Percentiles rank a stretch among this genome's conserved stretches.
Conservation (phyloP, 2,329 filamentous ascomycete genomes). For the Samsoniella hepiali region DNA sequence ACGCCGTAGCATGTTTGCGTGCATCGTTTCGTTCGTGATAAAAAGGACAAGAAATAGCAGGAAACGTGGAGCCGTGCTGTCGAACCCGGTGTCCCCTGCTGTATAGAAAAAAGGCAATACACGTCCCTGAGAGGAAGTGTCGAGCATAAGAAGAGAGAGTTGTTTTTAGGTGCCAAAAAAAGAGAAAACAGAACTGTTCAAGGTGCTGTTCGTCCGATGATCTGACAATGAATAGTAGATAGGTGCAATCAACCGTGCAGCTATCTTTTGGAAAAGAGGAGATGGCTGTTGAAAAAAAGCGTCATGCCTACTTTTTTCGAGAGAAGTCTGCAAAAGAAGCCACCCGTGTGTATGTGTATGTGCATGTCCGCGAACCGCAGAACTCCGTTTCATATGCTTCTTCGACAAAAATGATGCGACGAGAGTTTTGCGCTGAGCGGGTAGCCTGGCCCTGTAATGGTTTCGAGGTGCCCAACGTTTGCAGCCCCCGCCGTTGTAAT, state of each 20-base stretch:
- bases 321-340: not conserved
- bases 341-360: not conserved
- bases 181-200: not conserved
- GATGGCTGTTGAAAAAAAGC: not conserved
- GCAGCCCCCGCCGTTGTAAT: not conserved
- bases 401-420: no score
- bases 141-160: not conserved
- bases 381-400: not conserved
- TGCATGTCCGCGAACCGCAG: not conserved
- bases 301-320: not conserved
- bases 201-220: not conserved
- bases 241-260: not conserved
- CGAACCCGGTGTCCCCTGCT: not conserved
- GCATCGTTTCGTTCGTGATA: slow-evolving; percentile 15
- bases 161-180: not conserved
- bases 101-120: not conserved
- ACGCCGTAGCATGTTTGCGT: slow-evolving; percentile 15
- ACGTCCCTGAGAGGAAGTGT: not conserved
- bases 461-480: no score
- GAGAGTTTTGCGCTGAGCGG: no score
- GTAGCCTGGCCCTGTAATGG: no score
- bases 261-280: not conserved
- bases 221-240: not conserved
- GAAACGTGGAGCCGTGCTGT: slow-evolving; percentile 13
- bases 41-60: not conserved